These are phyloP conservation scores for Fusarium pseudograminearum DNA, from an alignment of 2,329 filamentous ascomycete genomes.

Conservation along the genomic window DNA sequence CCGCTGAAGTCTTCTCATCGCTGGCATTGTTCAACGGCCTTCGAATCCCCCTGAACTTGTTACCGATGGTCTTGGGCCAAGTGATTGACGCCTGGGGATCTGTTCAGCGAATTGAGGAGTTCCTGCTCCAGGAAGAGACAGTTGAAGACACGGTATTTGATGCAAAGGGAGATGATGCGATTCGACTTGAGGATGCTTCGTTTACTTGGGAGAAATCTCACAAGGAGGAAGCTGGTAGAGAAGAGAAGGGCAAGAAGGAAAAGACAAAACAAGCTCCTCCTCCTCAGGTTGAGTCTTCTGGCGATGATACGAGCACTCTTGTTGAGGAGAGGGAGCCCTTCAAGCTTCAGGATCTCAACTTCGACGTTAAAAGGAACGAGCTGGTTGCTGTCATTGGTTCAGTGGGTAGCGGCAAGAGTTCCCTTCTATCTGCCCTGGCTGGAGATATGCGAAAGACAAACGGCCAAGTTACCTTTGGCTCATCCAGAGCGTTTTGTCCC, in stretches of 20 bases:
- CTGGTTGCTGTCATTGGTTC: conserved; percentile 86
- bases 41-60: conserved; percentile 87
- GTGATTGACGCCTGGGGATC: conserved; percentile 91
- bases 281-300: conserved; percentile 52
- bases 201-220: conserved; percentile 89
- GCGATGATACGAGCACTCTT: conserved; percentile 66
- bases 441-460: conserved; percentile 91
- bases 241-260: conserved; percentile 60
- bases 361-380: conserved; percentile 78
- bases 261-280: conserved; percentile 29
- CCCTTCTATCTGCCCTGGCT: conserved; percentile 86
- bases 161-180: conserved; percentile 72
- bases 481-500: conserved; percentile 88
- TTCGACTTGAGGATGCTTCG: conserved; percentile 77
- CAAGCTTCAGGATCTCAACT: conserved; percentile 74
- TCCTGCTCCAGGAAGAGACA: conserved; percentile 86
- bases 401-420: conserved; percentile 93
- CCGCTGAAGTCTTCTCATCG: conserved; percentile 92
- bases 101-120: conserved; percentile 86
- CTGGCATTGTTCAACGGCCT: conserved; percentile 93
- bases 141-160: conserved; percentile 73
- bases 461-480: conserved; percentile 80
- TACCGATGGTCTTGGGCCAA: conserved; percentile 89
- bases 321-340: conserved; percentile 75
- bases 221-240: conserved; percentile 62